Evolutionary conservation across 192 early-diverging fungal genomes (phyloP), one percentile per base, ranked within the genome.

Genomic region (Chytriomyces confervae): DNA sequence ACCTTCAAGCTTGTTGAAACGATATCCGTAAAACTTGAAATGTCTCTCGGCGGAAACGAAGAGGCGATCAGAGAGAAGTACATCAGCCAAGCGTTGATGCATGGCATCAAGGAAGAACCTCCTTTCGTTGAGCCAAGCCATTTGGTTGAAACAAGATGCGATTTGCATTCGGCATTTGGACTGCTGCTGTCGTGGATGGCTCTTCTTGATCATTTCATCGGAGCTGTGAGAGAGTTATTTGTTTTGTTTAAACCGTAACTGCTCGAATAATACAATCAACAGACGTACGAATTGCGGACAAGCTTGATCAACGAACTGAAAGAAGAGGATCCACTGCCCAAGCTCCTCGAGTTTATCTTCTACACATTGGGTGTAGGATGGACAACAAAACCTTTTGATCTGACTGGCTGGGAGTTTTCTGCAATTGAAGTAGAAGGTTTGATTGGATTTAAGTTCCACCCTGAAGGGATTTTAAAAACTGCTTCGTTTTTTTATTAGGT

Each of bases 131-230:
- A 73, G 46, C 29, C 51, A 18, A 48, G 62, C 7, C 20, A 63
- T 73, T 50, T 75, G 51, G 51, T 76, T 23, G 45, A 62, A 11
- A 62, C 68, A 5, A 57, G 72, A 48, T 68, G 80, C 62, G 70
- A 66, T 44, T 73, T 85, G 2, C 83, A 90, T 70, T 53, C 78
- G 7, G 84, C 80, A 0, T 83, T 94, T 24, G 92, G 94, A 18
- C 90, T 91, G 72, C 79, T 95, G 3, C 77, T 94, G 47, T 81
- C 88, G 6, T 94, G 93, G 91, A 89, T 92, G 84, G 80, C 90
- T 5, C 67, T 94, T 10, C 90, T 94, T 68, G 91, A 91, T 73
- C 90, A 94, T 43, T 94, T 95, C 79, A 86, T 89, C 36, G 91
- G 93, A 75, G 88, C 92, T 50, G 93, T 94, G 87, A 82, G 83